These are phyloP conservation scores for Fusarium sp. DNA, from an alignment of 2,329 filamentous ascomycete species.

Conservation along the genomic window DNA sequence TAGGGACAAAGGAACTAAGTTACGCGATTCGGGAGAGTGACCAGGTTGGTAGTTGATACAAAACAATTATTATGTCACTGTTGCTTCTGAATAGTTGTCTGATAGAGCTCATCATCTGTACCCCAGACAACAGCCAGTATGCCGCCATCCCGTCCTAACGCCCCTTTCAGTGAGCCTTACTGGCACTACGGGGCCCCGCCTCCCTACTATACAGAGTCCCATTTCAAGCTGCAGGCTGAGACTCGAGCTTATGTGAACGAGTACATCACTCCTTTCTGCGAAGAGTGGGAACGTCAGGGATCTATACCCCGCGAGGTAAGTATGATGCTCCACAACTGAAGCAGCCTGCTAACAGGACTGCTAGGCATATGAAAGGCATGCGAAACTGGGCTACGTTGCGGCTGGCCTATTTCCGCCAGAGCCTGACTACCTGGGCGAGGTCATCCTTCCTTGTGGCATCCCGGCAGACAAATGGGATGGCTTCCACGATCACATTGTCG, in stretches of 20 bases:
- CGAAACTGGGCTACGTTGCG: not conserved
- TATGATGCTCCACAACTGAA: not conserved
- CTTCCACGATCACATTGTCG: conserved; percentile 63
- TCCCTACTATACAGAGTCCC: conserved; percentile 70
- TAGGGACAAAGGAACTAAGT: not conserved
- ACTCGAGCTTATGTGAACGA: conserved; percentile 67
- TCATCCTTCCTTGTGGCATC: conserved; percentile 47
- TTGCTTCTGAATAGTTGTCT: not conserved
- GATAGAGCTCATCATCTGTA: not conserved
- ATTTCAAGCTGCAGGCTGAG: conserved; percentile 63
- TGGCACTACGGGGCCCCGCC: not conserved
- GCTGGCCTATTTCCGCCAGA: not conserved
- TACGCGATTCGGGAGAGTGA: not conserved
- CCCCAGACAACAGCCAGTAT: not conserved
- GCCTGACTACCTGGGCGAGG: not conserved
- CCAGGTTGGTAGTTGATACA: not conserved
- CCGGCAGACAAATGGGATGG: conserved; percentile 59
- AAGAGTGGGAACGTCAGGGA: conserved; percentile 69
- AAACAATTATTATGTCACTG: not conserved
- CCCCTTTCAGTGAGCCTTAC: not conserved
- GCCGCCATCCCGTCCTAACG: not conserved
- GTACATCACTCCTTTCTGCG: conserved; percentile 63
- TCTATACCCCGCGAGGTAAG: conserved; percentile 55
- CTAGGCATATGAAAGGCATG: not conserved
- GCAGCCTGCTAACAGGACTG: not conserved